Evolutionary conservation across 805 yeast genomes (phyloP).

Genomic region (Metschnikowia koreensis): DNA sequence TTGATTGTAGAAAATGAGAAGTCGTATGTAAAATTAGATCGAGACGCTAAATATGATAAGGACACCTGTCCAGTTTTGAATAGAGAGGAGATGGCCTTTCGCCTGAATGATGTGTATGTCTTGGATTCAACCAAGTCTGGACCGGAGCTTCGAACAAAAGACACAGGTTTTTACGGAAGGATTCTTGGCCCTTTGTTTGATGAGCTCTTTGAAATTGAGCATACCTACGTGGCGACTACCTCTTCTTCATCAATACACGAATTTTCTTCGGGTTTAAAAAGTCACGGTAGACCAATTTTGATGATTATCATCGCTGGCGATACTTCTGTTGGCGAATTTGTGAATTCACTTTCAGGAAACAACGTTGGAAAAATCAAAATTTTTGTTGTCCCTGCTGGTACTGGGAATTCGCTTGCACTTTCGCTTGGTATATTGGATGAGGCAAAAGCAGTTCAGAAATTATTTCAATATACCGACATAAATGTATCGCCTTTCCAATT

Average conservation of each 20-base stretch:
- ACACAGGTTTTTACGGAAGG: constrained; percentile 36
- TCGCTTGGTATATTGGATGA: constrained; percentile 46
- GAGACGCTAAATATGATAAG: background rate
- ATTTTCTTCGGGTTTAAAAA: constrained; percentile 35
- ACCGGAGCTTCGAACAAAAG: constrained; percentile 30
- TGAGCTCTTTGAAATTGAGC: constrained; percentile 30
- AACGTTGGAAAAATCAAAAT: constrained; percentile 21
- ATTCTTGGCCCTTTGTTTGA: constrained; percentile 49
- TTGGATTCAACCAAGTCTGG: constrained; percentile 56
- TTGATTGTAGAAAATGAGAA: background rate
- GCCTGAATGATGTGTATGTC: constrained; percentile 23
- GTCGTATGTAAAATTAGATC: background rate
- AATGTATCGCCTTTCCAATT: constrained; percentile 38
- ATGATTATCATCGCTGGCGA: constrained; percentile 78
- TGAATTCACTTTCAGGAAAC: constrained; percentile 45
- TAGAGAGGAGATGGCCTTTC: constrained; percentile 1
- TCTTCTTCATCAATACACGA: constrained; percentile 37
- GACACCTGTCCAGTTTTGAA: background rate
- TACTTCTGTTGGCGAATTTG: constrained; percentile 74
- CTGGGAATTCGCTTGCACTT: constrained; percentile 79
- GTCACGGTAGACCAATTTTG: constrained; percentile 24
- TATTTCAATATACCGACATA: constrained; percentile 28
- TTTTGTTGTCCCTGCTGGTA: constrained; percentile 67
- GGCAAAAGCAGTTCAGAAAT: constrained; percentile 30
- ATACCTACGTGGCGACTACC: constrained; percentile 44